Evolutionary conservation across 2,329 filamentous ascomycete species (phyloP).

Genomic region (Hypoxylon sp.): DNA sequence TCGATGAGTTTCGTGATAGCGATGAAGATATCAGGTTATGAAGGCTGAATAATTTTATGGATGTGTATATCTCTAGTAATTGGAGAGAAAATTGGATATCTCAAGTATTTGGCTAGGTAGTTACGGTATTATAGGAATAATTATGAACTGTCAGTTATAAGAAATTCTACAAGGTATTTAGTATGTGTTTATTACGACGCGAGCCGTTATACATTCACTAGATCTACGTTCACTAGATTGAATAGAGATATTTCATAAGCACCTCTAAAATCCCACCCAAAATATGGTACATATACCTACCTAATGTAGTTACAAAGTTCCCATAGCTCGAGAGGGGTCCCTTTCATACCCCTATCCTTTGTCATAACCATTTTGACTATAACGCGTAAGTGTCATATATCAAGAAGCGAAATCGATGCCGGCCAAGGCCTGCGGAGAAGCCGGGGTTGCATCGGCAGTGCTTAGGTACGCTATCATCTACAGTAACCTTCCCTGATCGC

Average conservation of each 20-base stretch:
- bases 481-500: constrained; percentile 26
- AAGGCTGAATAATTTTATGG: background rate
- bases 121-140: background rate
- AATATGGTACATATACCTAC: background rate
- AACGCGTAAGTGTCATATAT: background rate
- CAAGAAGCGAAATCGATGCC: constrained; percentile 10
- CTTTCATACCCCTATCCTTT: constrained; percentile 16
- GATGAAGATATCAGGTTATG: background rate
- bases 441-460: constrained; percentile 20
- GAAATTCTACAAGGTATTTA: background rate
- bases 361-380: constrained; percentile 18
- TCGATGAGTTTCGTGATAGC: background rate
- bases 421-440: constrained; percentile 37
- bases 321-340: background rate
- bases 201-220: background rate
- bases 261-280: background rate
- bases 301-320: background rate
- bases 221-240: background rate
- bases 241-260: background rate
- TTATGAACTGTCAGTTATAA: background rate
- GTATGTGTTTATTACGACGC: background rate
- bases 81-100: background rate
- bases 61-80: background rate
- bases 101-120: too few species aligned
- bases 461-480: background rate